These are phyloP conservation scores for Cladosporium sp. DNA, from an alignment of 2,329 filamentous ascomycete species.

Conservation along the genomic window DNA sequence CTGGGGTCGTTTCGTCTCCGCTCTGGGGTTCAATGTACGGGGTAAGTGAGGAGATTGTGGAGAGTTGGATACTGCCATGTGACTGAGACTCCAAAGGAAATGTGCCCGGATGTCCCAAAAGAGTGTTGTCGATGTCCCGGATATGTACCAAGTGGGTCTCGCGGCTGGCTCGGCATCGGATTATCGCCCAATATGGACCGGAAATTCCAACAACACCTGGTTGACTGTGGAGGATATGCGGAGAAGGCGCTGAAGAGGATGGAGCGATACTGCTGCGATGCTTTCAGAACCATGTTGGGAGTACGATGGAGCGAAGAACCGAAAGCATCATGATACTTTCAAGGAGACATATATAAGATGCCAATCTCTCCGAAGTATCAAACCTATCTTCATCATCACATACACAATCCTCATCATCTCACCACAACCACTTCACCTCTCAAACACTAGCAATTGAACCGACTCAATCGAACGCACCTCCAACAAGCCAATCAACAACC, in stretches of 20 bases:
- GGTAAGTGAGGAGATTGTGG: conserved; percentile 5
- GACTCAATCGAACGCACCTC: neutral
- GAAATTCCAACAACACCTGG: neutral
- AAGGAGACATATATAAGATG: neutral
- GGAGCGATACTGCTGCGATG: neutral
- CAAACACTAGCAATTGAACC: neutral
- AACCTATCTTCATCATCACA: neutral
- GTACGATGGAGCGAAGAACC: neutral
- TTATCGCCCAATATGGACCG: conserved; percentile 5
- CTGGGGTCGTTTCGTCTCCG: neutral
- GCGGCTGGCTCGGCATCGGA: neutral
- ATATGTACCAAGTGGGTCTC: neutral
- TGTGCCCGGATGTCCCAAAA: neutral
- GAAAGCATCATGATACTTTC: neutral
- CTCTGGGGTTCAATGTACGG: conserved; percentile 2
- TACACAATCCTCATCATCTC: neutral
- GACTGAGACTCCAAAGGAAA: neutral
- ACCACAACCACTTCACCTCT: neutral
- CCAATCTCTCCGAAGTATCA: neutral
- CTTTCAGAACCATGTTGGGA: neutral
- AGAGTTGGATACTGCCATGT: neutral
- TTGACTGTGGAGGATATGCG: neutral
- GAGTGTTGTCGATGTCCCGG: neutral
- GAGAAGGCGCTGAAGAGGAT: neutral
- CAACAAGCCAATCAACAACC: neutral